Base-by-base conservation (phyloP, 805 yeast species). In the Spathaspora hagerdaliae region DNA sequence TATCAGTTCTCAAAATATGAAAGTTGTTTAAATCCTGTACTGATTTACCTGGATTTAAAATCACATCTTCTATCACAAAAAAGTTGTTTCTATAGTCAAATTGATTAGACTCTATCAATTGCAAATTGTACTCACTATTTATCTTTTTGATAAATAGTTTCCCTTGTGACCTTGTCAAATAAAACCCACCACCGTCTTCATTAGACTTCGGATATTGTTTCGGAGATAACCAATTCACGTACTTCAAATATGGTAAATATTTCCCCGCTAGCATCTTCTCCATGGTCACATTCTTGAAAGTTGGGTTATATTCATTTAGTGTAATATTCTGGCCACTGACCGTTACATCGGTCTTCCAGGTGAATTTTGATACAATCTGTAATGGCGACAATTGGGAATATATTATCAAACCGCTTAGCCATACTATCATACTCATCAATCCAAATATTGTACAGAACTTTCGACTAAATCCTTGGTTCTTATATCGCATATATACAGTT, bases 1-100 rank as follows among this genome's bases (percentile, higher is more conserved):
- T 45, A 45, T 87, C 77, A 0, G 94, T 74, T 5, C 65, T 64
- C 2, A 89, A 59, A 10, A 92, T 59, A 1, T 81, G 84, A 54
- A 67, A 46, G 14, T 57, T 74, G 2, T 42, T 39, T 8, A 71
- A 58, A 35, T 71, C 66, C 51, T 77, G 79, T 7, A 83, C 64
- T 5, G 73, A 64, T 10, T 73, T 56, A 0, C 66, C 52, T 6
- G 73, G 70, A 40, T 67, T 64, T 1, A 84, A 67, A 0, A 49
- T 39, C 38, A 78, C 61, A 2, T 61, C 63, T 0, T 57, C 51
- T 2, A 61, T 53, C 36, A 61, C 49, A 51, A 64, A 63, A 49
- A 66, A 66, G 41, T 57, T 56, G 51, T 72, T 80, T 1, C 71
- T 61, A 55, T 73, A 78, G 0, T 52, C 52, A 44, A 86, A 74